Conservation (phyloP, 345 rosid species). For the Pugionium cornutum region DNA sequence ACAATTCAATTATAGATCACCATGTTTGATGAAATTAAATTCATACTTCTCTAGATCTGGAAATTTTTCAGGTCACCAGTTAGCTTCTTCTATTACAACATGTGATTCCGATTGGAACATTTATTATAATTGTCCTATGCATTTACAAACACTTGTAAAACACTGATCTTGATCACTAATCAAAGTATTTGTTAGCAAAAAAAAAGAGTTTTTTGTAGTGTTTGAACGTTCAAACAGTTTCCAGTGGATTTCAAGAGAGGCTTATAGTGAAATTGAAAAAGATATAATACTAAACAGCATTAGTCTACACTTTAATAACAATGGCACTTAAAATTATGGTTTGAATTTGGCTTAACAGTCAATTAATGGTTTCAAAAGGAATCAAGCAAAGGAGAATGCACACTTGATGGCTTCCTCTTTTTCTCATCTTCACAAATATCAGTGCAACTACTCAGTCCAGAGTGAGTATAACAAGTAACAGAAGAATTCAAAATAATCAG, state of each 20-base stretch:
- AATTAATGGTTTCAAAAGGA: background rate
- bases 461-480: slow-evolving; percentile 4
- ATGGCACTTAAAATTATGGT: background rate
- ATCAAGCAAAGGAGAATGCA: background rate
- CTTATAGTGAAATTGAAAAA: background rate
- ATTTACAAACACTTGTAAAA: no score
- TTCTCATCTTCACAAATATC: slow-evolving; percentile 7
- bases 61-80: no score
- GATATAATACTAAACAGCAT: no score
- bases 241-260: background rate
- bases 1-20: no score
- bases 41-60: no score
- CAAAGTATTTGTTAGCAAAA: no score
- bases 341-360: background rate
- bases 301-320: background rate
- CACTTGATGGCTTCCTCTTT: background rate
- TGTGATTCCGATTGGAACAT: no score
- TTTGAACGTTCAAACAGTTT: background rate
- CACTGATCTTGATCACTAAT: no score
- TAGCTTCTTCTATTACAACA: no score
- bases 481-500: slow-evolving; percentile 15
- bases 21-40: no score
- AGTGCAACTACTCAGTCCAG: slow-evolving; percentile 8
- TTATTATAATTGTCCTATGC: no score
- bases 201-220: no score